Evolutionary conservation across 129 eudicot species (phyloP).

Genomic region (Pulicaria dysenterica): DNA sequence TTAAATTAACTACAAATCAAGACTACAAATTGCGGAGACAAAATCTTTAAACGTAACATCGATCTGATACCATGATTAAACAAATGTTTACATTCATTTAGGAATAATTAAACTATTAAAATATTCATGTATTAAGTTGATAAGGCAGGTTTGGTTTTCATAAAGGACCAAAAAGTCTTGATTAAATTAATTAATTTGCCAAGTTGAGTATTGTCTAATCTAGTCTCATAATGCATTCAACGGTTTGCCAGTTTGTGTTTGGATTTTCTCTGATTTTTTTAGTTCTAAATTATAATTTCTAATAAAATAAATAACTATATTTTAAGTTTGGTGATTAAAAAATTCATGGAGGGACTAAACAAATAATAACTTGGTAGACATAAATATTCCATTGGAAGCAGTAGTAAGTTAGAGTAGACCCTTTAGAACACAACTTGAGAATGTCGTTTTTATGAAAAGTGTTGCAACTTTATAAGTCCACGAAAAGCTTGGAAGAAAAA

Average conservation of each 20-base stretch:
- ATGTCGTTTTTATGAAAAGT: constrained; percentile 37
- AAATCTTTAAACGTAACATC: constrained; percentile 35
- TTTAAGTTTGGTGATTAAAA: background rate
- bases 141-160: constrained; percentile 12
- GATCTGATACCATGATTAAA: constrained; percentile 16
- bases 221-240: constrained; percentile 2
- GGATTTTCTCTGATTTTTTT: constrained; percentile 15
- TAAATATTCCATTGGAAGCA: constrained; percentile 35
- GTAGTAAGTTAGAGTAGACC: constrained; percentile 23
- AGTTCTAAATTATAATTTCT: background rate
- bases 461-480: constrained; percentile 26
- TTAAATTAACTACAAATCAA: constrained; percentile 18
- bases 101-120: constrained; percentile 33
- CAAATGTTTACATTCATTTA: background rate
- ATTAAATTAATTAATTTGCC: constrained; percentile 22
- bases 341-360: constrained; percentile 12
- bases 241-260: constrained; percentile 29
- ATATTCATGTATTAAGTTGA: background rate
- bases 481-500: constrained; percentile 19
- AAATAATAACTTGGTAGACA: constrained; percentile 12
- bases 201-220: constrained; percentile 26
- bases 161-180: constrained; percentile 8
- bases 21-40: constrained; percentile 31
- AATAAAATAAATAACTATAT: background rate
- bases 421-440: constrained; percentile 33